These are phyloP conservation scores for Pestalotiopsis sp. DNA, from an alignment of 2,329 filamentous ascomycete species.

Conservation along the genomic window DNA sequence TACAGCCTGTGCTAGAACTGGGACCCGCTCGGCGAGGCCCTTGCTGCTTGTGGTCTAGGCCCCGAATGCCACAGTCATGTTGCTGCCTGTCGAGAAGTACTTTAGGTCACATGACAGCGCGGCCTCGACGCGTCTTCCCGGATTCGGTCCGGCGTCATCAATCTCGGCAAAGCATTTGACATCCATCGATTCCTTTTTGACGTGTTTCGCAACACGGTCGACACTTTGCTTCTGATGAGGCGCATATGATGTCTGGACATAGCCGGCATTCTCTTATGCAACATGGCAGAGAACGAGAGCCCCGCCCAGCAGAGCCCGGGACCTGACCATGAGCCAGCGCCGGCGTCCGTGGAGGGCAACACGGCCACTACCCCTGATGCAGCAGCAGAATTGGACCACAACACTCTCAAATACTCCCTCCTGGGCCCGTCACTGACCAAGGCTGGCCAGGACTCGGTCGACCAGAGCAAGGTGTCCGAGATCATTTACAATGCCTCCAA, in stretches of 20 bases:
- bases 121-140: neutral
- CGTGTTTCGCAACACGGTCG: neutral
- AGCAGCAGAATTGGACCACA: constrained; percentile 31
- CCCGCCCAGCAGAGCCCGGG: neutral
- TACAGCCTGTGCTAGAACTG: no score
- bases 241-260: neutral
- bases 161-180: neutral
- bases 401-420: constrained; percentile 83
- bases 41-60: no score
- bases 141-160: neutral
- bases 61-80: neutral
- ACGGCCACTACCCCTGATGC: neutral
- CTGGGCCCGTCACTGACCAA: constrained; percentile 92
- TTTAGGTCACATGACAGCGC: neutral
- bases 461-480: constrained; percentile 91
- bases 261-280: neutral
- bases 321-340: neutral
- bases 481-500: constrained; percentile 97
- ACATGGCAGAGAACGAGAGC: neutral
- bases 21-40: no score
- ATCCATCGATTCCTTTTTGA: neutral
- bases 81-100: neutral
- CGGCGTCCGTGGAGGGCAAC: neutral
- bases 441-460: constrained; percentile 89
- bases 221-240: neutral